These are phyloP conservation scores for Fusarium mexicanum DNA, from an alignment of 2,329 filamentous ascomycete genomes.

Conservation along the genomic window DNA sequence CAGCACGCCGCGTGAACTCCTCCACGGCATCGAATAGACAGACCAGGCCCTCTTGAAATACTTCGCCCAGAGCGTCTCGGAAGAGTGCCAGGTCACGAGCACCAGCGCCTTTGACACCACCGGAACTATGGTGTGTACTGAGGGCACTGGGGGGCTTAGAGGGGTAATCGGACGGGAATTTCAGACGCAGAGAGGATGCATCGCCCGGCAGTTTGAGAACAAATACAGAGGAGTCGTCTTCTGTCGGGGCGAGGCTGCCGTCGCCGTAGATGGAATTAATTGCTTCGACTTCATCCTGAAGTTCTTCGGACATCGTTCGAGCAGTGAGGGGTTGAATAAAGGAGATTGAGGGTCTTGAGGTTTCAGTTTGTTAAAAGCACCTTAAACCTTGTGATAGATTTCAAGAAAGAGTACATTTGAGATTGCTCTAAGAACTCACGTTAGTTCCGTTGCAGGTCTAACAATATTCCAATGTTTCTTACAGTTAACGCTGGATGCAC, in stretches of 20 bases:
- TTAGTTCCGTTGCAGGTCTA: background rate
- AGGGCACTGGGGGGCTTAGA: conserved; percentile 76
- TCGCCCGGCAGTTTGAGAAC: conserved; percentile 74
- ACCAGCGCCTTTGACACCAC: conserved; percentile 76
- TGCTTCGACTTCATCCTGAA: conserved; percentile 79
- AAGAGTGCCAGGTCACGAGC: conserved; percentile 76
- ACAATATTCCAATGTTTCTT: background rate
- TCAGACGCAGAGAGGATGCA: conserved; percentile 67
- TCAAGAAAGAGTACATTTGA: background rate
- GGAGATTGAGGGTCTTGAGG: background rate
- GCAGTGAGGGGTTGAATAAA: conserved; percentile 13
- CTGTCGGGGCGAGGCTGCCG: conserved; percentile 63
- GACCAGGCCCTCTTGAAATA: conserved; percentile 78
- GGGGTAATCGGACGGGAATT: conserved; percentile 81
- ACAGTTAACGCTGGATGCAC: conserved; percentile 14
- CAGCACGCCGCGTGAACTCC: conserved; percentile 64
- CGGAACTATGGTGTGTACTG: conserved; percentile 83
- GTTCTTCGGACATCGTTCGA: conserved; percentile 63
- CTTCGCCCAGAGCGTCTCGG: conserved; percentile 69
- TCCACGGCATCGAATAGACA: conserved; percentile 95
- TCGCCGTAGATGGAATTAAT: conserved; percentile 87
- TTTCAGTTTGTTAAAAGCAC: background rate
- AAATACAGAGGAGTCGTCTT: conserved; percentile 54
- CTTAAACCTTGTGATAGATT: background rate
- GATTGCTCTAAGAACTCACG: background rate